Evolutionary conservation across 2,329 filamentous ascomycete genomes (phyloP).

Genomic region (Aspergillus costaricaensis): DNA sequence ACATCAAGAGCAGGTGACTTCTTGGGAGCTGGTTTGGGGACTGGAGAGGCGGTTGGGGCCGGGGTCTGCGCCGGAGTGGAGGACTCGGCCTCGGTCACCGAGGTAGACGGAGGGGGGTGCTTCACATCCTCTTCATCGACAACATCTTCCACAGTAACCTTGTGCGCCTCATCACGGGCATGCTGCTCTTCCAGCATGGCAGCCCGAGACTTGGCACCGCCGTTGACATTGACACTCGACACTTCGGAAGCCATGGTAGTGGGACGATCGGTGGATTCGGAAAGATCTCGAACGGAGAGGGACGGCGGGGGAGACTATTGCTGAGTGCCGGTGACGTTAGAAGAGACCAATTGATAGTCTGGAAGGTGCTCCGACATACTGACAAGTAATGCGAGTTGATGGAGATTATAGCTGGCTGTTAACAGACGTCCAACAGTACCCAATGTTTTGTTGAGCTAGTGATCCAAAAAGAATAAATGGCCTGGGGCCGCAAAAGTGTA

Average conservation of each 20-base stretch:
- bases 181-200: conserved; percentile 58
- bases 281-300: background rate
- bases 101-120: conserved; percentile 55
- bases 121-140: conserved; percentile 74
- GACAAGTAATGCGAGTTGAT: background rate
- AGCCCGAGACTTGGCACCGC: conserved; percentile 50
- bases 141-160: conserved; percentile 76
- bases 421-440: background rate
- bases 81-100: conserved; percentile 37
- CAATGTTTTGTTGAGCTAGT: background rate
- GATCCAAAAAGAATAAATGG: background rate
- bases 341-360: background rate
- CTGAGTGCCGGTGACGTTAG: background rate
- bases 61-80: conserved; percentile 25
- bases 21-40: conserved; percentile 42
- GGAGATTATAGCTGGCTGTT: conserved; percentile 4
- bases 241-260: conserved; percentile 38
- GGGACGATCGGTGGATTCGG: background rate
- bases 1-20: conserved; percentile 67
- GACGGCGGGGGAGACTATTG: background rate
- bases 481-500: background rate
- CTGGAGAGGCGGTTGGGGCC: conserved; percentile 36
- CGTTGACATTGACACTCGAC: conserved; percentile 33
- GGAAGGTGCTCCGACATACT: background rate
- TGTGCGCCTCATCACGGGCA: conserved; percentile 54